Evolutionary conservation across 2,329 filamentous ascomycete species (phyloP), one percentile per base, ranked within the genome.

Genomic region (Reticulascus tulasneorum): DNA sequence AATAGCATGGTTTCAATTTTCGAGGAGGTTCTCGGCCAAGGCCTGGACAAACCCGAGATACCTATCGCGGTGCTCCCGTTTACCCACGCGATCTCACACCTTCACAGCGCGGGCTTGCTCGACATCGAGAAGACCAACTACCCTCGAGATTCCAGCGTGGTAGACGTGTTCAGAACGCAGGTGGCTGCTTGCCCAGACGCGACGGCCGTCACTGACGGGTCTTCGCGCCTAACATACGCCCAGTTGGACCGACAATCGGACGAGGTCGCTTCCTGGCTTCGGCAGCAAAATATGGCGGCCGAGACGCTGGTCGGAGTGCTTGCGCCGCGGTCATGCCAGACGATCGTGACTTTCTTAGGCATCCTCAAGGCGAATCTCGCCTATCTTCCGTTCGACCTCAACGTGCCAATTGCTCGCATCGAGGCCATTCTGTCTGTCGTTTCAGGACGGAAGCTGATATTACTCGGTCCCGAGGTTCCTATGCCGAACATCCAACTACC

Each of bases 321-420:
- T 7, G 38, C 49, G 5, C 11, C 9, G 2, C 34, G 51, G 0
- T 52, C 50, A 1, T 55, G 53, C 18, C 21, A 51, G n/a, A 44
- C 51, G 0, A 33, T 54, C 7, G 31, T 45, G 11, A 42, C 48
- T 2, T 45, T 54, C 9, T 10, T 51, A 0, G 49, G 50, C 13
- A 46, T 54, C 26, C 34, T 54, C 7, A 53, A 52, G 28, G 50
- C 51, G 8, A 44, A 45, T 21, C 11, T 50, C 16, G 51, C 51
- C 3, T 54, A 54, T 25, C 22, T 54, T 6, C 51, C 51, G 1
- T 25, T 54, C 1, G 49, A 53, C 29, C 22, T 33, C 9, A 48
- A 44, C 4, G 26, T 22, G 7, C 50, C 51, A 13, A 15, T 8
- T 6, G 34, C 10, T 0, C 40, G 51, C 6, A 35, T 51, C 12